Evolutionary conservation across 1,139 yeast genomes (phyloP).

Genomic region (Yamadazyma aaseri): DNA sequence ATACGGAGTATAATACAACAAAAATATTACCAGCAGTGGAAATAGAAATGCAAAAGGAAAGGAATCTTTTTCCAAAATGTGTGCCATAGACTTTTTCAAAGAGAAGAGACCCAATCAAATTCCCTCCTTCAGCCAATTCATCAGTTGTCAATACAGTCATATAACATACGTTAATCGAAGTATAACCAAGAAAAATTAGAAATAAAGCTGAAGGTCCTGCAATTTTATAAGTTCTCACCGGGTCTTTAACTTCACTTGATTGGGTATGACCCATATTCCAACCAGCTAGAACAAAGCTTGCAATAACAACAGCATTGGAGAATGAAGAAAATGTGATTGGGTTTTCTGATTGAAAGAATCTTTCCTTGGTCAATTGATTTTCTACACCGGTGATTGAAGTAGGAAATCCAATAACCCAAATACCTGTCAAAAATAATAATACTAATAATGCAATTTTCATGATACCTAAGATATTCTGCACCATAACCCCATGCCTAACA

Average conservation of each 20-base stretch:
- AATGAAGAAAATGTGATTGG: slow-evolving; percentile 43
- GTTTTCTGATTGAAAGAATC: slow-evolving; percentile 27
- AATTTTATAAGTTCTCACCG: slow-evolving; percentile 52
- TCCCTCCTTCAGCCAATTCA: slow-evolving; percentile 54
- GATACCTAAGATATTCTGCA: slow-evolving; percentile 58
- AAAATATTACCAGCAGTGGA: slow-evolving; percentile 64
- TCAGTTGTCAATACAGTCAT: slow-evolving; percentile 53
- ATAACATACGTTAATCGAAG: slow-evolving; percentile 56
- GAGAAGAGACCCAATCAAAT: slow-evolving; percentile 56
- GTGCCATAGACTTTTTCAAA: slow-evolving; percentile 57
- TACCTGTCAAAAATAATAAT: slow-evolving; percentile 49
- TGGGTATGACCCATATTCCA: slow-evolving; percentile 67
- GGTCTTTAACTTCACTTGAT: slow-evolving; percentile 60
- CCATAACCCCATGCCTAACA: slow-evolving; percentile 49
- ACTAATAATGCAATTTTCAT: slow-evolving; percentile 49
- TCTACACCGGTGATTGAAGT: slow-evolving; percentile 38
- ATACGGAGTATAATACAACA: slow-evolving; percentile 58
- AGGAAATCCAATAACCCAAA: slow-evolving; percentile 50
- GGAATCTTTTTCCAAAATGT: slow-evolving; percentile 49
- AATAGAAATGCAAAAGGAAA: slow-evolving; percentile 56
- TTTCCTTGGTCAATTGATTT: slow-evolving; percentile 34
- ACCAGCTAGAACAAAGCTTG: slow-evolving; percentile 61
- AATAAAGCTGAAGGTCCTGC: slow-evolving; percentile 60
- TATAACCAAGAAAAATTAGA: slow-evolving; percentile 50
- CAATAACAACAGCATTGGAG: slow-evolving; percentile 57